A percentile compares a stretch with the other conserved stretches of the same genome.
phyloP scores from a whole-genome alignment of 805 yeast species.

The Nakazawaea pomicola region DNA sequence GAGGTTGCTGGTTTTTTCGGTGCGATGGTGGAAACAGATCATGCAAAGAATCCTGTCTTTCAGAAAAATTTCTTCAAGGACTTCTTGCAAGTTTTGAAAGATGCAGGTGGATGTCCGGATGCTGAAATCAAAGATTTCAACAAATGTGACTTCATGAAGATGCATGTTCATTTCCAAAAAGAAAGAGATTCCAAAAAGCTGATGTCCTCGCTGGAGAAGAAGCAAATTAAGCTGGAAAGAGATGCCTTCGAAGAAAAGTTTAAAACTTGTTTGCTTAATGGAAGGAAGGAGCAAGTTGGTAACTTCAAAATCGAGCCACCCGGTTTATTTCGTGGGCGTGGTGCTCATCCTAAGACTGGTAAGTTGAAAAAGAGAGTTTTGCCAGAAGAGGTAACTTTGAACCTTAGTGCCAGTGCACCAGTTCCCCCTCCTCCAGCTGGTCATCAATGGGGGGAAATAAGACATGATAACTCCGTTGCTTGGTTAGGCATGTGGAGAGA shows the following conservation, averaged over 20 bases:
- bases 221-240: slow-evolving; percentile 61
- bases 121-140: slow-evolving; percentile 51
- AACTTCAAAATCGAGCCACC: slow-evolving; percentile 96
- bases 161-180: slow-evolving; percentile 65
- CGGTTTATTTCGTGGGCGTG: slow-evolving; percentile 92
- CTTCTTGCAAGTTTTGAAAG: slow-evolving; percentile 62
- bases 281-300: slow-evolving; percentile 88
- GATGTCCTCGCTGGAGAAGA: slow-evolving; percentile 70
- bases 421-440: slow-evolving; percentile 85
- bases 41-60: slow-evolving; percentile 80
- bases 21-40: slow-evolving; percentile 84
- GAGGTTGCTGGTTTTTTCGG: slow-evolving; percentile 96
- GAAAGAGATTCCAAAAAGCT: slow-evolving; percentile 68
- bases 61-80: slow-evolving; percentile 85
- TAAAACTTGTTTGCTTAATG: slow-evolving; percentile 77
- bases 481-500: slow-evolving; percentile 99
- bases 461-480: slow-evolving; percentile 83
- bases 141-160: slow-evolving; percentile 74
- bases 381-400: slow-evolving; percentile 87
- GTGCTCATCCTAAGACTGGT: slow-evolving; percentile 96
- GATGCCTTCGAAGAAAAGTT: slow-evolving; percentile 76
- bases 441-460: slow-evolving; percentile 85
- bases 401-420: slow-evolving; percentile 65
- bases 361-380: slow-evolving; percentile 77
- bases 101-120: slow-evolving; percentile 57